Base-by-base conservation (phyloP, 2,329 filamentous ascomycete genomes). In the Trichoderma koningii region DNA sequence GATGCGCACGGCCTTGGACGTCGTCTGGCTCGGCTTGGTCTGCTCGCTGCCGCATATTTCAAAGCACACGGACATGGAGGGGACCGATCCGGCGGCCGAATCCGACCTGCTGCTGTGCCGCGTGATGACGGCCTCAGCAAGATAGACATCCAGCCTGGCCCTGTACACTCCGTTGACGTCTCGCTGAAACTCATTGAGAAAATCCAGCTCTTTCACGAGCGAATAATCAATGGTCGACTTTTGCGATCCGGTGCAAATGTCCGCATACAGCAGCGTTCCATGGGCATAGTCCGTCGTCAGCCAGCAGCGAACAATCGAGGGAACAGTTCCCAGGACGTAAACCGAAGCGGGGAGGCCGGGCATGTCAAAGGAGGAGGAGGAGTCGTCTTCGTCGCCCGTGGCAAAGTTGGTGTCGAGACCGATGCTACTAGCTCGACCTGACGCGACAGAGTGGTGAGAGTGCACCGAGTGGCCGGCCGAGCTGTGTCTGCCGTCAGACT, bases 301-400 rank as follows among this genome's bases (percentile, higher is more conserved):
- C 93, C 95, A 98, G 80, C 95, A 99, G 67, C 95, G 89, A 65
- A 98, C 91, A 69, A 99, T 97, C 34, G 93, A 92, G 6, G 95
- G 95, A 6, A 96, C 93, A 7, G 93, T 90, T 14, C 94, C 93
- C 17, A 97, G 82, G 60, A 96, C 85, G 74, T 93, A 92, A 66
- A 97, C 83, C 9, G 92, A 92, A 42, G 93, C 92, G 19, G 93
- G 91, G 48, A 94, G 90, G 48, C 86, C 87, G 28, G 89, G 88
- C 28, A 89, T 86, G 63, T 91, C 88, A 57, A 90, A 77, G 12
- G 91, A 88, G 38, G 90, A 91, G 65, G 88, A 86, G 63, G 87
- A 85, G 63, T 87, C 85, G 44, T 87, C 85, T 56, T 88, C 85
- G 26, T 83, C 82, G 70, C 85, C 83, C 69, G 86, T 80, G 72